Evolutionary conservation across 768 basidiomycete genomes (phyloP).

Genomic region (Phlebiopsis gigantea): DNA sequence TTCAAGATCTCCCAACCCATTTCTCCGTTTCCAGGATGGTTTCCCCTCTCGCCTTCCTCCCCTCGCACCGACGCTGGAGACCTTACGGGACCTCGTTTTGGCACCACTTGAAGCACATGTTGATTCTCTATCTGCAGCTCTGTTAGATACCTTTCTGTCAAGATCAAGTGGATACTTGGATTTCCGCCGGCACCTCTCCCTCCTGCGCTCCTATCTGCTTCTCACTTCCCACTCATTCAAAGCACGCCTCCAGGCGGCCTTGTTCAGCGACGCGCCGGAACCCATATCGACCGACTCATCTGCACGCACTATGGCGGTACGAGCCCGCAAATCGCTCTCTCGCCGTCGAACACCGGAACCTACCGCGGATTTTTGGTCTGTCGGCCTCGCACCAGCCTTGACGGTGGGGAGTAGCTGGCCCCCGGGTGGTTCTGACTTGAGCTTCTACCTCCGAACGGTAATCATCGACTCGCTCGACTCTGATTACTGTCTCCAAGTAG

Average conservation of each 20-base stretch:
- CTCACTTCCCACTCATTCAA: conserved; percentile 72
- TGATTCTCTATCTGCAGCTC: conserved; percentile 56
- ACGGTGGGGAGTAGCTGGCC: conserved; percentile 79
- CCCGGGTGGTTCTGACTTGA: conserved; percentile 79
- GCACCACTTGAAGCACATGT: conserved; percentile 56
- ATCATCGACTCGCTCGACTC: conserved; percentile 73
- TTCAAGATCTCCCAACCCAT: background rate
- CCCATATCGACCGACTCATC: conserved; percentile 18
- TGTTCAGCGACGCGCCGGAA: conserved; percentile 70
- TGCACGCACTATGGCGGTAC: background rate
- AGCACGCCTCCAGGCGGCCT: conserved; percentile 56
- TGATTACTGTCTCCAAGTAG: conserved; percentile 2
- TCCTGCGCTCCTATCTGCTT: conserved; percentile 73
- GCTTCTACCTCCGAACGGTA: conserved; percentile 78
- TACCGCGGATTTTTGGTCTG: conserved; percentile 37
- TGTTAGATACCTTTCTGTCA: conserved; percentile 63
- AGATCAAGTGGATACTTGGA: conserved; percentile 54
- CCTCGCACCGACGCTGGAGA: conserved; percentile 57
- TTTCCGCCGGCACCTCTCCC: conserved; percentile 57
- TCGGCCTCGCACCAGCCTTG: conserved; percentile 72
- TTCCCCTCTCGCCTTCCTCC: conserved; percentile 61
- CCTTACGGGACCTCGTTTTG: conserved; percentile 60
- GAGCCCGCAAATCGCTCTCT: background rate
- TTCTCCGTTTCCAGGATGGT: conserved; percentile 12
- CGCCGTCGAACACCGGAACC: background rate